These are phyloP conservation scores for Rhodotorula graminis DNA, from an alignment of 768 basidiomycete species.

Conservation along the genomic window DNA sequence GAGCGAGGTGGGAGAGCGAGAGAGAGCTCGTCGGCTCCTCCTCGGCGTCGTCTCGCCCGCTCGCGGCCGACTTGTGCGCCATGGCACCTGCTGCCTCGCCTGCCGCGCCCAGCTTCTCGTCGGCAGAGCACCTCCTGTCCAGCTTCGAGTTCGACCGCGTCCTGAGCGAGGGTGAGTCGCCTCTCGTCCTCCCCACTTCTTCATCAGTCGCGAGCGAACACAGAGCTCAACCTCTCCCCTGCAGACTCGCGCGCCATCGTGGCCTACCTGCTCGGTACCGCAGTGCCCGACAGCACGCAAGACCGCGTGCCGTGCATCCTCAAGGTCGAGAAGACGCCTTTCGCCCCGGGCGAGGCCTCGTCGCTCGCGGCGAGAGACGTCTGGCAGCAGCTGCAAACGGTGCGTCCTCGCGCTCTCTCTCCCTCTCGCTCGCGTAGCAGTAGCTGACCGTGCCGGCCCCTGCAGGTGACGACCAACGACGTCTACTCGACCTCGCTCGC, in stretches of 20 bases:
- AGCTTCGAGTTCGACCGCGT: constrained; percentile 55
- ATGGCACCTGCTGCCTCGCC: constrained; percentile 9
- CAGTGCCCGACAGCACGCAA: constrained; percentile 45
- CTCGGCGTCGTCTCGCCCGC: not conserved
- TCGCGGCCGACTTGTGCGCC: not conserved
- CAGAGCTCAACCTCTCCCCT: constrained; percentile 47
- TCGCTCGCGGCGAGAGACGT: constrained; percentile 45
- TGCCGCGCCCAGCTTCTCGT: constrained; percentile 6
- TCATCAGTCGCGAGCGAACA: constrained; percentile 50
- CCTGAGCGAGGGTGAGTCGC: constrained; percentile 42
- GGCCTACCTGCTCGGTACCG: constrained; percentile 64
- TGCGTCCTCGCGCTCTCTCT: constrained; percentile 61
- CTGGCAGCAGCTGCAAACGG: constrained; percentile 49
- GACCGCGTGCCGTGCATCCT: constrained; percentile 59
- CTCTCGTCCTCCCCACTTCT: not conserved
- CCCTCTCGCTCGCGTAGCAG: too few species aligned
- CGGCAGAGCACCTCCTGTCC: constrained; percentile 8
- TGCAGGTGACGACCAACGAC: constrained; percentile 26
- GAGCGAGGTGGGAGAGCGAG: not conserved
- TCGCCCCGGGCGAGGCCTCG: constrained; percentile 51
- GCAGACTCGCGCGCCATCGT: constrained; percentile 61
- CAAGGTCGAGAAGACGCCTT: constrained; percentile 70
- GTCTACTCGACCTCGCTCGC: constrained; percentile 34
- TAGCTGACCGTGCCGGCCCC: too few species aligned
- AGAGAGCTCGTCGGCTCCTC: not conserved